phyloP scores from a whole-genome alignment of 2,329 filamentous ascomycete species.

The Neofusicoccum kwambonambiense region DNA sequence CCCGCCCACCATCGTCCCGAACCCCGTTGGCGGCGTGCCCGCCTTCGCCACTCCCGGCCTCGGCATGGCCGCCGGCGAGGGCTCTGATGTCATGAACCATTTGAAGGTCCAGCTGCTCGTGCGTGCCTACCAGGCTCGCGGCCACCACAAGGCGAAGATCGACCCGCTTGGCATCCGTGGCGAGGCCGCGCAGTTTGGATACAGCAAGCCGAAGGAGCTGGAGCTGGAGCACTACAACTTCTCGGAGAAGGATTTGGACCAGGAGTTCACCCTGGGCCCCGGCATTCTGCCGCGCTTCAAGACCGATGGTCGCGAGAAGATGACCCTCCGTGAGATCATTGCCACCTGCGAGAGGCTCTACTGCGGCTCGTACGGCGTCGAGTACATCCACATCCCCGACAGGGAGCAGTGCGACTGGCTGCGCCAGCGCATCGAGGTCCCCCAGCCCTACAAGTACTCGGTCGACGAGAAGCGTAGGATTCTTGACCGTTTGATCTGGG shows the following conservation, averaged over 20 bases:
- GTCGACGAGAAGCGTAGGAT: constrained; percentile 98
- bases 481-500: constrained; percentile 96
- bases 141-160: constrained; percentile 97
- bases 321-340: constrained; percentile 94
- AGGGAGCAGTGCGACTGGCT: constrained; percentile 98
- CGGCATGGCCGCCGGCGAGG: constrained; percentile 63
- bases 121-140: constrained; percentile 94
- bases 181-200: constrained; percentile 78
- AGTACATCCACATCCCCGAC: constrained; percentile 99
- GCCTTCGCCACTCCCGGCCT: constrained; percentile 68
- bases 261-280: constrained; percentile 87
- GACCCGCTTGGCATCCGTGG: constrained; percentile 93
- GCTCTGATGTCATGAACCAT: constrained; percentile 88
- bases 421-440: constrained; percentile 89
- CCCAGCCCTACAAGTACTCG: constrained; percentile 93
- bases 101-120: constrained; percentile 97
- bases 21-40: constrained; percentile 73
- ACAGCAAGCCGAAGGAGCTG: constrained; percentile 86
- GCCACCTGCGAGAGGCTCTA: constrained; percentile 92
- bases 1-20: constrained; percentile 85
- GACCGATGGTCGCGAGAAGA: constrained; percentile 84
- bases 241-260: constrained; percentile 87
- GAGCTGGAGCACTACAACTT: constrained; percentile 93
- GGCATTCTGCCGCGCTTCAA: constrained; percentile 95
- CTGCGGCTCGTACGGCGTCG: constrained; percentile 94